A percentile compares a stretch with the other conserved stretches of the same genome.
Evolutionary conservation across 495 filamentous ascomycete species (phyloP).

Genomic region (Podospora anserina): DNA sequence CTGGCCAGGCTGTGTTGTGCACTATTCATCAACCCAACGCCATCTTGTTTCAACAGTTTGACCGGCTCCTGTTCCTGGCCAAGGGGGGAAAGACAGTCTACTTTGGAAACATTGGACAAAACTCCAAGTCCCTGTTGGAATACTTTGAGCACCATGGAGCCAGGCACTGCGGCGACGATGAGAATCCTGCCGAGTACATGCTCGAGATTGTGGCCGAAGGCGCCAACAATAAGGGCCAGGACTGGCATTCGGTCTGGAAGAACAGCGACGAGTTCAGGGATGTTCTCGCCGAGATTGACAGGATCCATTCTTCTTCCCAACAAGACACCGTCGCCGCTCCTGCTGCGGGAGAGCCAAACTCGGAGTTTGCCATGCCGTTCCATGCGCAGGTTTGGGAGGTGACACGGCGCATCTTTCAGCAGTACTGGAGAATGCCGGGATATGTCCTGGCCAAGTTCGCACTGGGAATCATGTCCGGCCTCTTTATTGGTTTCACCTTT

Average conservation of each 20-base stretch:
- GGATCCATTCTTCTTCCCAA: slow-evolving; percentile 23
- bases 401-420: slow-evolving; percentile 60
- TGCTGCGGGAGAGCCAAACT: not conserved
- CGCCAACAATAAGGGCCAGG: slow-evolving; percentile 50
- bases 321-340: not conserved
- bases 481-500: slow-evolving; percentile 80
- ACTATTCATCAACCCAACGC: slow-evolving; percentile 79
- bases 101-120: slow-evolving; percentile 55
- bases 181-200: slow-evolving; percentile 85
- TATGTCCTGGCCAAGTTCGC: slow-evolving; percentile 65
- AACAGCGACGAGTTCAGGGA: slow-evolving; percentile 58
- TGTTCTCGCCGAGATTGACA: slow-evolving; percentile 59
- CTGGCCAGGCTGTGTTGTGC: slow-evolving; percentile 68
- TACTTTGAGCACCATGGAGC: slow-evolving; percentile 66
- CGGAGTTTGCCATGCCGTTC: slow-evolving; percentile 35
- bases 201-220: slow-evolving; percentile 75
- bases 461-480: slow-evolving; percentile 36
- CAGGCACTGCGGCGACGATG: slow-evolving; percentile 60
- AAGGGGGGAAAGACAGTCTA: slow-evolving; percentile 66
- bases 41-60: slow-evolving; percentile 71
- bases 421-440: slow-evolving; percentile 72
- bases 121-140: slow-evolving; percentile 36
- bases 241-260: slow-evolving; percentile 79
- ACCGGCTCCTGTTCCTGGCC: slow-evolving; percentile 64
- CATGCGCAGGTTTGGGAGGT: slow-evolving; percentile 44